Conservation (phyloP, 2,329 filamentous ascomycete species). For the Alternaria brassicicola region DNA sequence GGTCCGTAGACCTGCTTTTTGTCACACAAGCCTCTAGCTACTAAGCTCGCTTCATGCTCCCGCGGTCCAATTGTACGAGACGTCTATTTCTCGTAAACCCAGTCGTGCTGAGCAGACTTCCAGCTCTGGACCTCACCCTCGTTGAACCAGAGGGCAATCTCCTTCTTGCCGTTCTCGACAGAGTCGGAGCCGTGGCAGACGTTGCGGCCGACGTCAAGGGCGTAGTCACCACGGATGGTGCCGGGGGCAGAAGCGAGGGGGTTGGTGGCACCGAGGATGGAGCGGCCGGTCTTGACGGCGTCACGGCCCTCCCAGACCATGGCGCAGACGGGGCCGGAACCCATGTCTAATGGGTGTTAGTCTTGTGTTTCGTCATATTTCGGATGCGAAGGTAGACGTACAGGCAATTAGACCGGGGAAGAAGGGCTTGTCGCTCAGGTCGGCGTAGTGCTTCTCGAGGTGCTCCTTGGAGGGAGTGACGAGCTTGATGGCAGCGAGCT, state of each 20-base stretch:
- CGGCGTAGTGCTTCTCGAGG: slow-evolving; percentile 97
- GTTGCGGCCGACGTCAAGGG: slow-evolving; percentile 92
- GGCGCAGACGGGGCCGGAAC: slow-evolving; percentile 93
- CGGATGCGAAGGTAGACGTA: slow-evolving; percentile 56
- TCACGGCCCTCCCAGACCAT: slow-evolving; percentile 99
- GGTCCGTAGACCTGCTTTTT: background rate
- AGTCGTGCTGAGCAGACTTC: slow-evolving; percentile 84
- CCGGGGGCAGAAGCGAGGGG: slow-evolving; percentile 90
- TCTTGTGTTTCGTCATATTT: background rate
- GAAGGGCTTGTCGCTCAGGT: slow-evolving; percentile 94
- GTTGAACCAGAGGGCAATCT: slow-evolving; percentile 99
- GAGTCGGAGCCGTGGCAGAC: slow-evolving; percentile 99
- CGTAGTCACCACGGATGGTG: slow-evolving; percentile 96
- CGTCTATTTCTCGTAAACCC: slow-evolving; percentile 89
- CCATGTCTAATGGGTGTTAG: slow-evolving; percentile 73
- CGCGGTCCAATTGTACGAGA: background rate
- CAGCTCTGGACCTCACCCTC: slow-evolving; percentile 82
- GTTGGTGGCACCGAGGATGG: slow-evolving; percentile 98
- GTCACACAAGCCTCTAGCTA: slow-evolving; percentile 1
- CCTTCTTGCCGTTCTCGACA: slow-evolving; percentile 99
- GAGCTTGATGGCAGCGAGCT: slow-evolving; percentile 98
- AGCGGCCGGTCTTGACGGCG: slow-evolving; percentile 97
- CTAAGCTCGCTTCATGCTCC: slow-evolving; percentile 1
- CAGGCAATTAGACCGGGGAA: slow-evolving; percentile 92
- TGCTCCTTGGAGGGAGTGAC: slow-evolving; percentile 86